Conservation (phyloP, 306 rosid species). For the Pterocarpus santalinus region DNA sequence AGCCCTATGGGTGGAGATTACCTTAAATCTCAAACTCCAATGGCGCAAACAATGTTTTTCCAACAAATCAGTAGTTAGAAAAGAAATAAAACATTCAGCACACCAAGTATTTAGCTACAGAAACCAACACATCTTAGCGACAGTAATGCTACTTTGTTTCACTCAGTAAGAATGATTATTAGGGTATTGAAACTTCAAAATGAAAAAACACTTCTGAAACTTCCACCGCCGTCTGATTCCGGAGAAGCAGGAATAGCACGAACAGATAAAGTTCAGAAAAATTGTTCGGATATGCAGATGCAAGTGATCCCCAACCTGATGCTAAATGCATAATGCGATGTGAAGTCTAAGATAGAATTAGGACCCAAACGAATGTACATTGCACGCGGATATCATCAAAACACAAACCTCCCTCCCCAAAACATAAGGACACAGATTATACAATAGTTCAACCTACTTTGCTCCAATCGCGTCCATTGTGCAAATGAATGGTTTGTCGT, state of each 20-base stretch:
- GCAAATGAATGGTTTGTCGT: slow-evolving; percentile 91
- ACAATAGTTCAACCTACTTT: slow-evolving; percentile 67
- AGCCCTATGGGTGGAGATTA: neutral
- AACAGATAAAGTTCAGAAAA: neutral
- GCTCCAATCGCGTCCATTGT: slow-evolving; percentile 98
- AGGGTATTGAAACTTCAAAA: neutral
- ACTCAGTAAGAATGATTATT: too few species aligned
- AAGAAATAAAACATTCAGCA: neutral
- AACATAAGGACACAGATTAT: slow-evolving; percentile 1
- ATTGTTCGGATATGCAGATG: too few species aligned
- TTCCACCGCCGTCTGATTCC: slow-evolving; percentile 7
- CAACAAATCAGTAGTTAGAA: neutral
- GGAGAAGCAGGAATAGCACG: slow-evolving; percentile 1
- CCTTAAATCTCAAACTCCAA: neutral
- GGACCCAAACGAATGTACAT: too few species aligned
- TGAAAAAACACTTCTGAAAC: slow-evolving; percentile 1
- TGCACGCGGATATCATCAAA: too few species aligned
- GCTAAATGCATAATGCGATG: too few species aligned
- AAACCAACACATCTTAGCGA: too few species aligned
- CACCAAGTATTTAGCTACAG: neutral
- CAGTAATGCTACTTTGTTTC: too few species aligned
- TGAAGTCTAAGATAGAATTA: too few species aligned
- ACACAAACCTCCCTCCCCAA: neutral
- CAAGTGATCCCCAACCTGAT: too few species aligned
- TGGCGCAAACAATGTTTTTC: neutral